Evolutionary conservation across 768 basidiomycete species (phyloP), one percentile per base, ranked within the genome.

Genomic region (Cystofilobasidium capitatum): DNA sequence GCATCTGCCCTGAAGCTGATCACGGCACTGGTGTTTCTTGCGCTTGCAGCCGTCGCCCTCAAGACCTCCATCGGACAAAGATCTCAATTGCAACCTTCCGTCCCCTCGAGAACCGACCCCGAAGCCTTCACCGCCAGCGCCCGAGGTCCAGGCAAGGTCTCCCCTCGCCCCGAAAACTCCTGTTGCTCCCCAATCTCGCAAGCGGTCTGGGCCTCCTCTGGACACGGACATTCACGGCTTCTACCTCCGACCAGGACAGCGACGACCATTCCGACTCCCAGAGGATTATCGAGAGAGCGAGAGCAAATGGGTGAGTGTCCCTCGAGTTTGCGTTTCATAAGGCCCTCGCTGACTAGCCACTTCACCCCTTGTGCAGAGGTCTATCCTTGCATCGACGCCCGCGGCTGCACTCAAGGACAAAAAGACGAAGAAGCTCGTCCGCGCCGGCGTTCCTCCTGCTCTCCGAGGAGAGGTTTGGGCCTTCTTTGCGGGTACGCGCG

Each of bases 281-380:
- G 31, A 6, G 37, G 58, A 2, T 51, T 31, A 9, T 29, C 63
- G 55, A 12, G 51, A 64, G 51, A 31, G 22, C 13, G 33, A 58
- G 16, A 66, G 36, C 58, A 59, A 45, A 66, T 59, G 49, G 42
- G 55, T 80, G 91, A 88, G 60, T 45, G 77, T 69, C 5, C 62
- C 37, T 60, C 64, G 39, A 37, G 10, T 22, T 16, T 17, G 3
- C 16, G 1, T 22, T 0, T 51, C 26, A 8, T 37, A 31, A 20
- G 22, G n/a, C 22, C 13, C 8, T 3, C 42, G 17, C 17, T 17
- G 29, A 44, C 39, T 6, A 26, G 31, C 2, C 9, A 31, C 12
- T 62, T 0, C 4, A 49, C 12, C 31, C 3, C n/a, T 31, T 40
- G 22, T 31, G 40, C 42, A 57, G 35, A 26, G 44, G 6, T 47